phyloP scores from a whole-genome alignment of 208 protist genomes.

The Histomonas meleagridis region DNA sequence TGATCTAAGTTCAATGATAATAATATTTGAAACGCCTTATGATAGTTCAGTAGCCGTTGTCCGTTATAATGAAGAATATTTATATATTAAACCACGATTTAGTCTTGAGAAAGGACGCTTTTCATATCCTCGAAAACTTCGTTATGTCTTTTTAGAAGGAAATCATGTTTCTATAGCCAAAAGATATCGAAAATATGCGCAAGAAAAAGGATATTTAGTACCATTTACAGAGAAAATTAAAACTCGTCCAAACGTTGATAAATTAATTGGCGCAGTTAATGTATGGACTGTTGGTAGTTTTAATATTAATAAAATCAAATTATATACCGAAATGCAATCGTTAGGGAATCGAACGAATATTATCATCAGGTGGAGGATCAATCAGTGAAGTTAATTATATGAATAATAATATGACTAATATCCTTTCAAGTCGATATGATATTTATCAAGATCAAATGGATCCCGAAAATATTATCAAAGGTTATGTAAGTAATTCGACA shows the following conservation, averaged over 20 bases:
- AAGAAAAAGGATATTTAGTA: neutral
- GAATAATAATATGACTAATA: too few relatives aligned
- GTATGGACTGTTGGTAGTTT: neutral
- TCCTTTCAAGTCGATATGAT: neutral
- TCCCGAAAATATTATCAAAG: too few relatives aligned
- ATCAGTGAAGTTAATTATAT: too few relatives aligned
- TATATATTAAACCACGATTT: neutral
- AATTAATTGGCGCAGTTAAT: neutral
- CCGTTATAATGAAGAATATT: neutral
- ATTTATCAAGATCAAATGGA: conserved; percentile 20
- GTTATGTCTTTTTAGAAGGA: neutral
- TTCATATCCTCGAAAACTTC: neutral
- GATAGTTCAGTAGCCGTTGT: neutral
- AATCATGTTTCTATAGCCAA: neutral
- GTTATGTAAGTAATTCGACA: too few relatives aligned
- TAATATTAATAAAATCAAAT: neutral
- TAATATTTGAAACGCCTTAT: neutral
- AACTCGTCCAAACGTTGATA: neutral
- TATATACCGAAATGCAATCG: too few relatives aligned
- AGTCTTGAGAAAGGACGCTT: neutral
- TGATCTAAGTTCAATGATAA: too few relatives aligned
- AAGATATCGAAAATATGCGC: neutral
- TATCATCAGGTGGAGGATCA: neutral
- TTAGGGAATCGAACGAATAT: neutral
- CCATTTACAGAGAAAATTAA: neutral